phyloP scores from a whole-genome alignment of 495 filamentous ascomycete species.

The Xylaria telfairii region DNA sequence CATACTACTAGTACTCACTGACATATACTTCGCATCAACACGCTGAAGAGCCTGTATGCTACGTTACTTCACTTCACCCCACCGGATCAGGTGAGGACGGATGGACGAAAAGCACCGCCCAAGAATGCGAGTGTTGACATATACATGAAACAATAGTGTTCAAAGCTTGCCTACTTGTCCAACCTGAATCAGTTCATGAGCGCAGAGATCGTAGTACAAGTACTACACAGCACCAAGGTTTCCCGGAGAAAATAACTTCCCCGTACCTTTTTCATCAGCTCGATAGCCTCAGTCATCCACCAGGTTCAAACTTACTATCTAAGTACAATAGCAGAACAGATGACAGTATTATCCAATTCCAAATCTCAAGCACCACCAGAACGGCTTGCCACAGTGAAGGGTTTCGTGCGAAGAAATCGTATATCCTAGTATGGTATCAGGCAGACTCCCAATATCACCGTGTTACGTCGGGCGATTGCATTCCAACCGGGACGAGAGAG shows the following conservation, averaged over 20 bases:
- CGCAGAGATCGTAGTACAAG: not conserved
- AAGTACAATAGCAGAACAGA: not conserved
- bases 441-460: not conserved
- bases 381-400: not conserved
- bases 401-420: not conserved
- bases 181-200: not conserved
- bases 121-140: too few species aligned
- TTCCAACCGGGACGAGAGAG: not conserved
- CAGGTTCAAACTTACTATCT: not conserved
- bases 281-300: not conserved
- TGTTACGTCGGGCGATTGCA: not conserved
- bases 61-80: too few species aligned
- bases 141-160: too few species aligned
- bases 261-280: not conserved
- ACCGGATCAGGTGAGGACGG: too few species aligned
- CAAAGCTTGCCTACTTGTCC: not conserved
- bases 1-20: too few species aligned
- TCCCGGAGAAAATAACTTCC: not conserved
- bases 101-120: too few species aligned
- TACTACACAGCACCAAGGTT: not conserved
- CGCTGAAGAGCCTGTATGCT: too few species aligned
- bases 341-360: not conserved
- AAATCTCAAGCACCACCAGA: not conserved
- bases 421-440: not conserved
- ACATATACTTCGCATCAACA: too few species aligned